Percentiles rank a stretch among this genome's conserved stretches.
Evolutionary conservation across 352 stramenopile genomes (phyloP).

Genomic region (Aphanomyces stellatus): DNA sequence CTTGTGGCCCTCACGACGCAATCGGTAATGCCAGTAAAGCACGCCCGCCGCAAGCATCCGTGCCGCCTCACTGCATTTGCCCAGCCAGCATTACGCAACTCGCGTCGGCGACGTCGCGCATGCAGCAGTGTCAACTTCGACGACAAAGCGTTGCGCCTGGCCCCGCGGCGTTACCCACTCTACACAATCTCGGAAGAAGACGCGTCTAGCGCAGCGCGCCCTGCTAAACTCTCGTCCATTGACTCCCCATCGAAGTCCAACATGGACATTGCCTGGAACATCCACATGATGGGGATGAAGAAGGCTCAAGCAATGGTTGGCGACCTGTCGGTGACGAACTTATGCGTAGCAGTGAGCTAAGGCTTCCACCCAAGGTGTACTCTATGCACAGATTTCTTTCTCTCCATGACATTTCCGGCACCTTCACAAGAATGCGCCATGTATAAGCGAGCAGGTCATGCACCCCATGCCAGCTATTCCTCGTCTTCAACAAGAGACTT

Average conservation of each 20-base stretch:
- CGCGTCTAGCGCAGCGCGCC: neutral
- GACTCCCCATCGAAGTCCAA: neutral
- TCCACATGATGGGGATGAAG: neutral
- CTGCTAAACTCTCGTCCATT: neutral
- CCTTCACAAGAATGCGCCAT: no score
- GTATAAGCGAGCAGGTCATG: no score
- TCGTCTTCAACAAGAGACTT: neutral
- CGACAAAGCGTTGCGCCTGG: neutral
- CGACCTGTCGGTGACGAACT: neutral
- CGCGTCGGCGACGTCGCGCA: neutral
- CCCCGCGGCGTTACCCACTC: neutral
- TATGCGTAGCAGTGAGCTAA: neutral
- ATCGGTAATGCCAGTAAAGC: neutral
- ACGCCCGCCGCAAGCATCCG: neutral
- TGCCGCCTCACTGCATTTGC: neutral
- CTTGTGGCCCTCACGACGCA: neutral
- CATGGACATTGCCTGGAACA: slow-evolving; percentile 11
- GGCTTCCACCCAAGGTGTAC: no score
- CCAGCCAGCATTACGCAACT: neutral
- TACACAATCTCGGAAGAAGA: slow-evolving; percentile 2
- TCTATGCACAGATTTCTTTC: no score
- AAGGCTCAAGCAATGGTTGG: neutral
- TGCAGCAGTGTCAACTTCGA: neutral
- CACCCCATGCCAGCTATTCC: neutral
- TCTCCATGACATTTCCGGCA: no score